A percentile compares a stretch with the other conserved stretches of the same genome.
Evolutionary conservation across 2,329 filamentous ascomycete species (phyloP).

Genomic region (Fusarium sp.): DNA sequence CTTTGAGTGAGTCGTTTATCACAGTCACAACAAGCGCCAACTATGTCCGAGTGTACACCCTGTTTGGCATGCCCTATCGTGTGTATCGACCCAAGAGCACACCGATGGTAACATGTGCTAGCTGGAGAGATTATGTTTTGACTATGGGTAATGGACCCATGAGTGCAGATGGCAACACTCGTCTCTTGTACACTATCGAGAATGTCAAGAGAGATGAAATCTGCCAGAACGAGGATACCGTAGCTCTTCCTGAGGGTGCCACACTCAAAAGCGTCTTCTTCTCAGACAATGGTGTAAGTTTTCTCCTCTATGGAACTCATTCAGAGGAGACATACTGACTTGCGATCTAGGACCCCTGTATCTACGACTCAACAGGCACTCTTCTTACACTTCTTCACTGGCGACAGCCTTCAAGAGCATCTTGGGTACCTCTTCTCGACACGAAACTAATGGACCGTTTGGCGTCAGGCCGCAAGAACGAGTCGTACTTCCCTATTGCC

Average conservation of each 20-base stretch:
- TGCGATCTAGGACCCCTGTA: conserved; percentile 81
- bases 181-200: conserved; percentile 90
- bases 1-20: conserved; percentile 89
- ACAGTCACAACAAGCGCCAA: conserved; percentile 88
- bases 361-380: conserved; percentile 93
- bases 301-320: not conserved
- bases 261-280: conserved; percentile 89
- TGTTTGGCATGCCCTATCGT: conserved; percentile 89
- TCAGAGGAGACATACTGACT: conserved; percentile 1
- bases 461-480: conserved; percentile 85
- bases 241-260: conserved; percentile 82
- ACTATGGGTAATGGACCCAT: conserved; percentile 94
- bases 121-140: conserved; percentile 96
- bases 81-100: conserved; percentile 93
- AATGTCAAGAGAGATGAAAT: conserved; percentile 94
- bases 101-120: conserved; percentile 91
- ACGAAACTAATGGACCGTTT: conserved; percentile 86
- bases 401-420: conserved; percentile 85
- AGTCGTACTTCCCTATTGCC: conserved; percentile 95
- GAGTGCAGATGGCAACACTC: conserved; percentile 79
- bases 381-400: conserved; percentile 91
- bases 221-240: conserved; percentile 93
- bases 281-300: conserved; percentile 84
- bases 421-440: conserved; percentile 93
- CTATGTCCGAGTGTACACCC: conserved; percentile 92